A percentile compares a stretch with the other conserved stretches of the same genome.
phyloP scores from a whole-genome alignment of 768 basidiomycete genomes.

The Leucogyrophana mollusca region DNA sequence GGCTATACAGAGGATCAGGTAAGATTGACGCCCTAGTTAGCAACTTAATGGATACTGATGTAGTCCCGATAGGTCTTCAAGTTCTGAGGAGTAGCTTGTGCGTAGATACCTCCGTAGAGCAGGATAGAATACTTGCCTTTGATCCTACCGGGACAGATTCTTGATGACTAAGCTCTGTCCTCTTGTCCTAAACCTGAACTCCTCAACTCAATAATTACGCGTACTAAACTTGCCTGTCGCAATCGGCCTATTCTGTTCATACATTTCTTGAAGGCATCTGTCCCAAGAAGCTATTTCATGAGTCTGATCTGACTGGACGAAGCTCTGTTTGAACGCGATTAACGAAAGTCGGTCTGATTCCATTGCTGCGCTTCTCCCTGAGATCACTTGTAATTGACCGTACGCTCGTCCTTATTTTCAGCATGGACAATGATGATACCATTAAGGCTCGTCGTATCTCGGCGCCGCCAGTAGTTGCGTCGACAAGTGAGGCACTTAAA shows the following conservation, averaged over 20 bases:
- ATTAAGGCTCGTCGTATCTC: constrained; percentile 32
- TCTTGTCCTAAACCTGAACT: too few relatives aligned
- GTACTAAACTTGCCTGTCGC: too few relatives aligned
- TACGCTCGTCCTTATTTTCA: not conserved
- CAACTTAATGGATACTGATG: not conserved
- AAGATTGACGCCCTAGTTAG: not conserved
- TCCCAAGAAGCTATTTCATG: too few relatives aligned
- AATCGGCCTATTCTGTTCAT: too few relatives aligned
- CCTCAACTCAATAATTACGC: too few relatives aligned
- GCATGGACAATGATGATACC: constrained; percentile 50
- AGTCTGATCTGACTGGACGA: too few relatives aligned
- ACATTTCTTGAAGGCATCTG: too few relatives aligned
- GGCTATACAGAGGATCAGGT: constrained; percentile 90
- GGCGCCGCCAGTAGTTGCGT: constrained; percentile 39
- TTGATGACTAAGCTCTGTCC: too few relatives aligned
- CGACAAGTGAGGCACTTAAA: constrained; percentile 31
- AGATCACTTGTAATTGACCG: not conserved
- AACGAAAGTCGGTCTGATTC: too few relatives aligned
- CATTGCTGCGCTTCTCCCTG: not conserved
- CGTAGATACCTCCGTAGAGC: not conserved
- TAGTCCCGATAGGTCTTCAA: constrained; percentile 38
- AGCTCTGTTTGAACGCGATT: too few relatives aligned
- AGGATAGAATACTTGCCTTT: too few relatives aligned
- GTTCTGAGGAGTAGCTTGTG: constrained; percentile 25
- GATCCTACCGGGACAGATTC: too few relatives aligned